Percentiles rank a stretch among this genome's conserved stretches.
Conservation (phyloP, 1,284 basidiomycete species). For the Mycena sp. region DNA sequence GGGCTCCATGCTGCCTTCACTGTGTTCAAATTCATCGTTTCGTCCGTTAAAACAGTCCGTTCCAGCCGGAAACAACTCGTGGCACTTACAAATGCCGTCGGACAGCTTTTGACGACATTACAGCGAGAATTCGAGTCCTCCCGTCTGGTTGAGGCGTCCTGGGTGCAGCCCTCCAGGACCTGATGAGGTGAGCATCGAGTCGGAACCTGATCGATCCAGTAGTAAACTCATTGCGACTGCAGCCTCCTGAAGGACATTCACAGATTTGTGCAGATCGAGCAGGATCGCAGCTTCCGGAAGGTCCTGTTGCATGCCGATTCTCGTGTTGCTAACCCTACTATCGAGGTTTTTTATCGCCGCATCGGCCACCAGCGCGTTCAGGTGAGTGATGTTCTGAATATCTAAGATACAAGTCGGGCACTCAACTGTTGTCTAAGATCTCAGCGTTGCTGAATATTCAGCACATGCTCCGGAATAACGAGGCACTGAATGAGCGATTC, state of each 20-base stretch:
- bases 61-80: neutral
- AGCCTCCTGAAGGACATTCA: neutral
- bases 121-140: neutral
- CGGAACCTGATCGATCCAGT: neutral
- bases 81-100: neutral
- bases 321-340: neutral
- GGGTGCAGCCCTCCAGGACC: slow-evolving; percentile 3
- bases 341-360: slow-evolving; percentile 8
- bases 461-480: neutral
- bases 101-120: slow-evolving; percentile 1
- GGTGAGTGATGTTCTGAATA: neutral
- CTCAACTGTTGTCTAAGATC: neutral
- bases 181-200: neutral
- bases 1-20: neutral
- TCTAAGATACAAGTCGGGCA: neutral
- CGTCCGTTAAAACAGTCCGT: neutral
- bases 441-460: slow-evolving; percentile 4
- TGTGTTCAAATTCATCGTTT: slow-evolving; percentile 4
- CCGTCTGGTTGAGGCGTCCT: neutral
- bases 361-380: slow-evolving; percentile 7
- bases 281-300: slow-evolving; percentile 2
- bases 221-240: neutral
- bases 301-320: neutral
- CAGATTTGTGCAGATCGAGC: slow-evolving; percentile 1
- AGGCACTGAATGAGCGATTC: neutral